Base-by-base conservation (phyloP, 345 rosid genomes). In the Excoecaria agallocha region DNA sequence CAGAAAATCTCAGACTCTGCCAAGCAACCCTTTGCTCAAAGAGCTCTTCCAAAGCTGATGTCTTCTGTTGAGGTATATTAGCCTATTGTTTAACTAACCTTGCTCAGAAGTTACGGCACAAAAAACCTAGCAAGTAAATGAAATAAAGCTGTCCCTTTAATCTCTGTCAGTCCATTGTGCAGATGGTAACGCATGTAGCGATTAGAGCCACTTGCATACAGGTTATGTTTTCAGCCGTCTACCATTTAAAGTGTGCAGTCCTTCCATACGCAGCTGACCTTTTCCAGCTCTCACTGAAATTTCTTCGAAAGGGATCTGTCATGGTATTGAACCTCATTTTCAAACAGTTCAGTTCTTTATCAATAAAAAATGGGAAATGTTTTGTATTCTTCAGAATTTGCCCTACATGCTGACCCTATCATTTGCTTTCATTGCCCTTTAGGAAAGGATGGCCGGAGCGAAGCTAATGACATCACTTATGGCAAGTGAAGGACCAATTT, bases 381-480 rank as follows among this genome's bases (percentile, higher is more conserved):
- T 38, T 37, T 17, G 0, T 39, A 16, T 16, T 17, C 45, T 38
- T 16, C 35, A 63, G 13, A 45, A 48, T n/a, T 43, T 59, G 9
- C 17, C 38, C 8, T 46, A 6, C 38, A 22, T 6, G 46, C 65
- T 56, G 11, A 39, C 20, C 35, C 11, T 41, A 64, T n/a, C 6
- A 19, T 12, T 46, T 48, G 59, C 19, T 61, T 38, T 37, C n/a
- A 59, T 52, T 41, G 58, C 70, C 59, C 74, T 74, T 76, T 86
- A 94, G 98, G 97, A 94, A 85, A 90, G 83, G 81, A 79, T 94
- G 81, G 93, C 87, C 19, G 87, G 91, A 70, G 94, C 93, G 22
- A 94, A 92, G 86, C 91, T 94, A 61, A 82, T 89, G 86, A 86
- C 94, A 64, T 86, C 94, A 58, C 92, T 94, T 63, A 87, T 94